phyloP scores from a whole-genome alignment of 2,329 filamentous ascomycete species.

The Colletotrichum siamense region DNA sequence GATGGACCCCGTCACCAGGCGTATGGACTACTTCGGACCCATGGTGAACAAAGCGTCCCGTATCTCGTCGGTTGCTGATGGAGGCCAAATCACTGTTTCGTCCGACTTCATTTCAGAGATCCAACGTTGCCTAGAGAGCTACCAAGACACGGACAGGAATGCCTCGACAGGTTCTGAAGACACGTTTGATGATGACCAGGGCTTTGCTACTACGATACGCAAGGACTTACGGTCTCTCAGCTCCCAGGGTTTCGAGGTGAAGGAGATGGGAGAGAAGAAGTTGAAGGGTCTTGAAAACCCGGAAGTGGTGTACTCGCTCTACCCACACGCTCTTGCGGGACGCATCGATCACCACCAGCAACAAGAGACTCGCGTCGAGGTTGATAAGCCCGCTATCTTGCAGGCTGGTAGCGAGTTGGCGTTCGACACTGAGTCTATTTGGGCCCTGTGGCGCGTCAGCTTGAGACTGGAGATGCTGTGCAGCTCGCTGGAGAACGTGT shows the following conservation, averaged over 20 bases:
- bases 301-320: slow-evolving; percentile 93
- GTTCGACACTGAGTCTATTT: slow-evolving; percentile 85
- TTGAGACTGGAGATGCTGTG: slow-evolving; percentile 93
- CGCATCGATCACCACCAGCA: slow-evolving; percentile 74
- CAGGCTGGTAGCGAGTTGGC: slow-evolving; percentile 69
- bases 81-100: slow-evolving; percentile 95
- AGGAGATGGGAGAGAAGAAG: slow-evolving; percentile 93
- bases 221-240: slow-evolving; percentile 87
- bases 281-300: slow-evolving; percentile 97
- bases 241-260: slow-evolving; percentile 94
- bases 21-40: slow-evolving; percentile 99
- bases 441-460: slow-evolving; percentile 88
- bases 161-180: slow-evolving; percentile 76
- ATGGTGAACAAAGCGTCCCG: slow-evolving; percentile 98
- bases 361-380: slow-evolving; percentile 45
- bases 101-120: slow-evolving; percentile 98
- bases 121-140: slow-evolving; percentile 86
- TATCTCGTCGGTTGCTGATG: slow-evolving; percentile 93
- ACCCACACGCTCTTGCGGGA: slow-evolving; percentile 85
- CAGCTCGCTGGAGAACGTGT: slow-evolving; percentile 79
- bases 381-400: slow-evolving; percentile 66
- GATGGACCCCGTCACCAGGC: slow-evolving; percentile 91
- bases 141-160: slow-evolving; percentile 81
- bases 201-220: slow-evolving; percentile 77
- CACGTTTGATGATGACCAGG: slow-evolving; percentile 73